Evolutionary conservation across 2,329 filamentous ascomycete species (phyloP), one percentile per base, ranked within the genome.

Genomic region (Talaromyces pinophilus): DNA sequence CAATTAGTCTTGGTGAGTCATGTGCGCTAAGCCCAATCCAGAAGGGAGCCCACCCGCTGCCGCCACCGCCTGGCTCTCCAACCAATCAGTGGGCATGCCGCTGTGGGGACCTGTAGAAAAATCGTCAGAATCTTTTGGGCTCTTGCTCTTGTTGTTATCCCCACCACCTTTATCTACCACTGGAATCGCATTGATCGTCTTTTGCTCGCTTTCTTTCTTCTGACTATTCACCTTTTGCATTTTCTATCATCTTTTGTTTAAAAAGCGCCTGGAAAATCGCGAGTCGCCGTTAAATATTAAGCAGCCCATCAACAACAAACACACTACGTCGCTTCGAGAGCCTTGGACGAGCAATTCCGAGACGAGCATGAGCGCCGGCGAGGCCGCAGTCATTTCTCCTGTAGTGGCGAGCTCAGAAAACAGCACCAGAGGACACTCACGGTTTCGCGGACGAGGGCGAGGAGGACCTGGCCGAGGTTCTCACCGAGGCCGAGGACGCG

Each of bases 391-490:
- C 2, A 3, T 28, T n/a, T 3, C 61, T 52, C 35, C 60, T 15
- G 38, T 17, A 17, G 55, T 52, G 35, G 38, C 61, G 40, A 63
- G 25, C 22, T 15, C 60, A 38, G 61, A 63, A 19, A 22, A 59
- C 4, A 52, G 13, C 19, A 19, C 35, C n/a, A 63, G 61, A 60
- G 59, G 66, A 69, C 59, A 63, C 35, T 25, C 54, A 42, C 28
- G 59, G 28, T 33, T 52, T 63, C 28, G 64, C 69, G 40, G 64
- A 52, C 35, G 64, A 62, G 59, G 62, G 50, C 19, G 65, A 62
- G 65, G 62, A 79, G 77, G 1, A 8, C 60, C 33, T 44, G 64
- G 64, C 5, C 46, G 65, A 15, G 65, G 54, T 17, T 50, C 38
- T 6, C 5, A 33, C 15, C 59, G 64, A 22, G 52, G 60, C 19